Evolutionary conservation across 768 basidiomycete species (phyloP).

Genomic region (Xerocomus brunneocitrinus): DNA sequence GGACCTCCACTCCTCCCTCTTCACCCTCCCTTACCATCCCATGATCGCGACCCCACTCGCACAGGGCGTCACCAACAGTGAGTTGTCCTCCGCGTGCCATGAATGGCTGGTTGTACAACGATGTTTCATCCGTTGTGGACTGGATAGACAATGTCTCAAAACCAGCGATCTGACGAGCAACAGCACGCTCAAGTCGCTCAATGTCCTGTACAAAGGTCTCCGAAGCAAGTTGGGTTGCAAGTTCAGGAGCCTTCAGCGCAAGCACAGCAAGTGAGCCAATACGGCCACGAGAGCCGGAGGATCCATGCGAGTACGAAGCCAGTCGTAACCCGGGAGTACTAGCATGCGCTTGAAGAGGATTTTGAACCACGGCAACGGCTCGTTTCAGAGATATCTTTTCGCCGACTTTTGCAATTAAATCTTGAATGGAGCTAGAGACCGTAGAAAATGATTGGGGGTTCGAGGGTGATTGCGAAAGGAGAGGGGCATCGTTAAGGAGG

Average conservation of each 20-base stretch:
- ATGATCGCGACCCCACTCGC: slow-evolving; percentile 50
- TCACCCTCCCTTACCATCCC: slow-evolving; percentile 36
- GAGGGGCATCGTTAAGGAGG: slow-evolving; percentile 55
- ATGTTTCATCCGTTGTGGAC: slow-evolving; percentile 40
- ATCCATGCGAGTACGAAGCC: slow-evolving; percentile 59
- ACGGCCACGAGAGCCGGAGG: slow-evolving; percentile 49
- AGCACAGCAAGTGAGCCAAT: slow-evolving; percentile 57
- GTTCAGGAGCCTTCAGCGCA: slow-evolving; percentile 44
- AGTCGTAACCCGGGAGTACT: slow-evolving; percentile 42
- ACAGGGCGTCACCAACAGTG: slow-evolving; percentile 35
- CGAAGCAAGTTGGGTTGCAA: slow-evolving; percentile 42
- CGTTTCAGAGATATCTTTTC: slow-evolving; percentile 73
- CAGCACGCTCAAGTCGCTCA: slow-evolving; percentile 58
- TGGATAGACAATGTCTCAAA: slow-evolving; percentile 62
- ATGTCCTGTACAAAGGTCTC: slow-evolving; percentile 54
- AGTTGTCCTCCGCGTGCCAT: slow-evolving; percentile 63
- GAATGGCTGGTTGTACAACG: slow-evolving; percentile 70
- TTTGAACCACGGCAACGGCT: slow-evolving; percentile 41
- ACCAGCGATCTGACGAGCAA: slow-evolving; percentile 84
- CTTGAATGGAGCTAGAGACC: slow-evolving; percentile 59
- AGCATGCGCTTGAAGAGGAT: slow-evolving; percentile 34
- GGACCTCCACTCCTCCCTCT: slow-evolving; percentile 32
- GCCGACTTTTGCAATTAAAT: slow-evolving; percentile 70
- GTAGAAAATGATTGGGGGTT: slow-evolving; percentile 40
- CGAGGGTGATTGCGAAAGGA: slow-evolving; percentile 43